Percentiles rank a stretch among this genome's conserved stretches.
Evolutionary conservation across 306 rosid genomes (phyloP).

Genomic region (Glycyrrhiza uralensis): DNA sequence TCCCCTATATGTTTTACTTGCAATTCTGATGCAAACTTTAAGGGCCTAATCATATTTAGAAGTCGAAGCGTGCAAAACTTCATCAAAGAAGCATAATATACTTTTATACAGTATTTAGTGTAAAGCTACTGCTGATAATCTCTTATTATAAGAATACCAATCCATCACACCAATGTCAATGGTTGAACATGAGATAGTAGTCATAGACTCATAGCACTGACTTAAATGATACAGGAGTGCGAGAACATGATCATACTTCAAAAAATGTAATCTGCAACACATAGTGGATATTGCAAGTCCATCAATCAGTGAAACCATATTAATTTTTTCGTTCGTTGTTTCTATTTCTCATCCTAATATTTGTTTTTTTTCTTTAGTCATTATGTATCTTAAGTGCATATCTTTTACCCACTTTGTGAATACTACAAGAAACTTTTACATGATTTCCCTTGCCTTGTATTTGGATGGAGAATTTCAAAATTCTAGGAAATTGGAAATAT

Average conservation of each 20-base stretch:
- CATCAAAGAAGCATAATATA: not conserved
- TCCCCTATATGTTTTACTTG: conserved; percentile 21
- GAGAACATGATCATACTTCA: not conserved
- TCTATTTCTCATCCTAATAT: not conserved
- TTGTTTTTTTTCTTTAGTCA: not conserved
- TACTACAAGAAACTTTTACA: not conserved
- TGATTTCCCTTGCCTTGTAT: not conserved
- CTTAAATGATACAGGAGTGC: not conserved
- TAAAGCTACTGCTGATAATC: not conserved
- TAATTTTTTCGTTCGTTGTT: not conserved
- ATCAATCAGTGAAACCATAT: not conserved
- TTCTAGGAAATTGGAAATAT: not conserved
- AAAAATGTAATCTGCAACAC: conserved; percentile 4
- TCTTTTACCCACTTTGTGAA: not conserved
- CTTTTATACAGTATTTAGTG: not conserved
- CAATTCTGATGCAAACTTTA: conserved; percentile 12
- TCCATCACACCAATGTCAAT: not conserved
- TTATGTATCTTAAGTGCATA: not conserved
- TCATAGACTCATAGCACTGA: not conserved
- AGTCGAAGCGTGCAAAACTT: conserved; percentile 16
- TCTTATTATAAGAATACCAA: not conserved
- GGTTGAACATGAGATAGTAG: not conserved
- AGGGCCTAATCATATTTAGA: conserved; percentile 10
- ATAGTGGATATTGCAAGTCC: conserved; percentile 1
- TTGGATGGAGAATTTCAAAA: not conserved